Evolutionary conservation across 495 filamentous ascomycete genomes (phyloP).

Genomic region (Jackrogersella multiformis): DNA sequence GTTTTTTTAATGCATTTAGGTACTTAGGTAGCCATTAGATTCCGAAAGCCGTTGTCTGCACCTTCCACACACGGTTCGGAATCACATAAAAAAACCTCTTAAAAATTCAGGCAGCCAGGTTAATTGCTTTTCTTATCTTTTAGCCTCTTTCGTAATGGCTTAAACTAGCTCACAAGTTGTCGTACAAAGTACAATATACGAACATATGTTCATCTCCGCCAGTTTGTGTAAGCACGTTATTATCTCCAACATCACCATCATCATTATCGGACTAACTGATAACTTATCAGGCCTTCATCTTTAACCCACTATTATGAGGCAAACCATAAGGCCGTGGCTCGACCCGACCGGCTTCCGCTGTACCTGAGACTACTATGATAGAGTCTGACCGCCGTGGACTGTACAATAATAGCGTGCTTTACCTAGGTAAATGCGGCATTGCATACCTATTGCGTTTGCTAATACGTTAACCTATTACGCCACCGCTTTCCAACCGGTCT

Average conservation of each 20-base stretch:
- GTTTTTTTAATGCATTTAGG: conserved; percentile 22
- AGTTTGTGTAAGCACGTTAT: conserved; percentile 22
- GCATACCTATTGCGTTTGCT: conserved; percentile 16
- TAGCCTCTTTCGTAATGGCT: background rate
- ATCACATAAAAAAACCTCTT: conserved; percentile 1
- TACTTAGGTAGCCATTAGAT: no score
- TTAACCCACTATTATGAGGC: conserved; percentile 8
- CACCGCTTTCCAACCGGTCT: conserved; percentile 6
- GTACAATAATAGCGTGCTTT: conserved; percentile 10
- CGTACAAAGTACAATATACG: no score
- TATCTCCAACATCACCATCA: conserved; percentile 6
- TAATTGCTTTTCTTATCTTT: conserved; percentile 15
- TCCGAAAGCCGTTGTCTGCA: conserved; percentile 8
- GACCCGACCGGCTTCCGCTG: background rate
- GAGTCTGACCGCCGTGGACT: background rate
- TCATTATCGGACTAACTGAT: no score
- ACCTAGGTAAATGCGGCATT: conserved; percentile 9
- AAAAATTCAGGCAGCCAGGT: no score
- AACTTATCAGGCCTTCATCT: background rate
- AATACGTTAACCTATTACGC: conserved; percentile 16
- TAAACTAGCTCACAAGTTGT: conserved; percentile 17
- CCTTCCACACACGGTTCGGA: conserved; percentile 31
- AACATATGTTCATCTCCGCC: conserved; percentile 31
- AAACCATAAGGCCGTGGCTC: conserved; percentile 5
- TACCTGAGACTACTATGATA: background rate